Conservation (phyloP, 2,329 filamentous ascomycete species). For the Dactylellina parvicollis region DNA sequence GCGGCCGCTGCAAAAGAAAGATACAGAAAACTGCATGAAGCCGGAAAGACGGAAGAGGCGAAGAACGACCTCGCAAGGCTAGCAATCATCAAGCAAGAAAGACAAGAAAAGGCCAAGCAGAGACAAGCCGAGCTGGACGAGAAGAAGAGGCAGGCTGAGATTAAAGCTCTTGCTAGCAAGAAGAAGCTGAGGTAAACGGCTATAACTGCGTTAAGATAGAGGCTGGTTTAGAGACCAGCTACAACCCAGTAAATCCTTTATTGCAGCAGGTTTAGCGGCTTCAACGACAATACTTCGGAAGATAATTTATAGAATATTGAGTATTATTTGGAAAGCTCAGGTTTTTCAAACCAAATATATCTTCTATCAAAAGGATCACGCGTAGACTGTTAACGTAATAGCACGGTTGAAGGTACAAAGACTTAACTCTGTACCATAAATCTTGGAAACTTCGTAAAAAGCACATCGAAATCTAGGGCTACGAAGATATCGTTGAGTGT, state of each 20-base stretch:
- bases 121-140: slow-evolving; percentile 72
- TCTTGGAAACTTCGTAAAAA: too few relatives aligned
- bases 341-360: not conserved
- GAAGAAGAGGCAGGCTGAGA: slow-evolving; percentile 62
- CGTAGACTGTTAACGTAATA: too few relatives aligned
- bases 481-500: not conserved
- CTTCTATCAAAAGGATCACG: too few relatives aligned
- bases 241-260: slow-evolving; percentile 5
- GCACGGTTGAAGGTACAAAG: too few relatives aligned
- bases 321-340: slow-evolving; percentile 5
- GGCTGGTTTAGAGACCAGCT: too few relatives aligned
- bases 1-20: slow-evolving; percentile 87
- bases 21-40: slow-evolving; percentile 89
- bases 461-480: too few relatives aligned
- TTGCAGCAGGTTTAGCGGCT: slow-evolving; percentile 36
- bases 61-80: slow-evolving; percentile 87
- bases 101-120: slow-evolving; percentile 81
- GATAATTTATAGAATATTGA: slow-evolving; percentile 37
- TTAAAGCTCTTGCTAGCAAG: slow-evolving; percentile 64
- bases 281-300: slow-evolving; percentile 15
- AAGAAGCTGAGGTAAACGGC: slow-evolving; percentile 58
- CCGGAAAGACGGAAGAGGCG: slow-evolving; percentile 96
- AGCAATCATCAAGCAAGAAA: slow-evolving; percentile 81
- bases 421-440: too few relatives aligned
- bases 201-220: not conserved